Base-by-base conservation (phyloP, 106 monocot genomes). In the Gastrodia elata region DNA sequence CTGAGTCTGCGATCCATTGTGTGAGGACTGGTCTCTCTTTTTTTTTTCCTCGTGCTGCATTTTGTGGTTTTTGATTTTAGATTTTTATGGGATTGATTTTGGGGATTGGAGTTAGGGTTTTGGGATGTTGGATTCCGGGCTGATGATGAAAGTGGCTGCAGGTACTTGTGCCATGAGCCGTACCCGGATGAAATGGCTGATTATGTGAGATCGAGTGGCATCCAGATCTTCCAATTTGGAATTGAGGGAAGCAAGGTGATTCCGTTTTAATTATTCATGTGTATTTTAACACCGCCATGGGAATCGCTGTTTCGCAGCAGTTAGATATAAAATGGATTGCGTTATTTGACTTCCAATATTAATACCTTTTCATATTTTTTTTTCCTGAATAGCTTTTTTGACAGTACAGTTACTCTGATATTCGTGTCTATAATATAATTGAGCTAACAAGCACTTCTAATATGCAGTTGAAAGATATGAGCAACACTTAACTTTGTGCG, bases 91-190 rank as follows among this genome's bases (percentile, higher is more conserved):
- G 40, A 18, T 57, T 36, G 34, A 25, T 30, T 5, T 1, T 71
- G 41, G 20, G 28, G 15, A 32, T 70, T 61, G 39, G 44, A 6
- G 11, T 59, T 70, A 0, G 69, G 43, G 9, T 71, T 64, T 22
- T 68, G 48, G 36, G 4, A 2, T 26, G 61, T 64, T 41, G 38
- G 70, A 32, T 70, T 32, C 38, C 18, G 2, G 35, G 56, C 24
- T 38, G 37, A 7, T 9, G 20, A 22, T 52, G 52, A 22, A 22
- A 52, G 52, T 37, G 15, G 6, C 35, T 49, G 34, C 57, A 92
- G 91, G 64, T 92, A 86, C 68, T 67, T 92, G 76, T 92, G 91
- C 78, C 86, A 82, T 32, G 88, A 92, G 80, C 74, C 82, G 58
- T 92, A 88, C 24, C 82, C 82, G 35, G 85, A 86, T 73, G 73